Conservation (phyloP, 2,329 filamentous ascomycete genomes). For the Pseudogymnoascus sp. region DNA sequence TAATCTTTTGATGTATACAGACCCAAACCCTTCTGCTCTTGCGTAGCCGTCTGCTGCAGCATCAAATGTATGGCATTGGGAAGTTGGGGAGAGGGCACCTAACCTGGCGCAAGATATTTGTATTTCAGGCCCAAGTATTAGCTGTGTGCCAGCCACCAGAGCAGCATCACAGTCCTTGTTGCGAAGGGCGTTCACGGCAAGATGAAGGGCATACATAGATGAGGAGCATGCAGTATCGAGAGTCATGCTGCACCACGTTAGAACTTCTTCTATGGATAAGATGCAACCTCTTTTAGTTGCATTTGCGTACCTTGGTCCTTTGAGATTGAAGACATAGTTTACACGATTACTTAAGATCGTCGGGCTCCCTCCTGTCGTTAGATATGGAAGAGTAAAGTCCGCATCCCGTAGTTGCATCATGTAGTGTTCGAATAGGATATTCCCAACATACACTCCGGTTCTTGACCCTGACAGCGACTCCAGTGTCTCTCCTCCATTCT, state of each 20-base stretch:
- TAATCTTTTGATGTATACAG: no score
- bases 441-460: constrained; percentile 29
- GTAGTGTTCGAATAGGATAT: constrained; percentile 21
- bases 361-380: constrained; percentile 31
- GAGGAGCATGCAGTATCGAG: constrained; percentile 22
- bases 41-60: no score
- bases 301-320: constrained; percentile 25
- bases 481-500: constrained; percentile 30
- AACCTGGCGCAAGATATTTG: no score
- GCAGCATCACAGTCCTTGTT: constrained; percentile 24
- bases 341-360: constrained; percentile 35
- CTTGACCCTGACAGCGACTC: constrained; percentile 24
- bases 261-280: no score
- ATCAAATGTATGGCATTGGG: no score
- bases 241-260: constrained; percentile 11
- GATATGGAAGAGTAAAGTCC: constrained; percentile 24
- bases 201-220: constrained; percentile 46
- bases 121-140: not conserved
- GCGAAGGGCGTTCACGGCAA: constrained; percentile 36
- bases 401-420: constrained; percentile 25
- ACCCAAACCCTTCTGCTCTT: no score
- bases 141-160: constrained; percentile 2
- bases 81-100: no score
- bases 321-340: constrained; percentile 33
- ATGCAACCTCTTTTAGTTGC: no score